Conservation (phyloP, 129 eudicot species). For the Artemisia tridentata region DNA sequence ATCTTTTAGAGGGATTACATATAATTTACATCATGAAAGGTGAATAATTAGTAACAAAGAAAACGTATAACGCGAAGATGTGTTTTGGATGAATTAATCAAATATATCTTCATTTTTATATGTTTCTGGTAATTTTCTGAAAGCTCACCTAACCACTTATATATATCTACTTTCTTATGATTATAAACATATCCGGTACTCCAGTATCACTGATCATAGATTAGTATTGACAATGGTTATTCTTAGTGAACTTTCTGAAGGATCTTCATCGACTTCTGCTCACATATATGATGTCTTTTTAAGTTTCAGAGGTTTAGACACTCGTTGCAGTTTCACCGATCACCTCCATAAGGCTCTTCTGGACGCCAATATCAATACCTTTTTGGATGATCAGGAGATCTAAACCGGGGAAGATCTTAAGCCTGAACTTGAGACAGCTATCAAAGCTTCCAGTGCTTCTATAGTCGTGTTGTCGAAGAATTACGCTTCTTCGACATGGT, state of each 20-base stretch:
- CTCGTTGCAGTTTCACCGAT: slow-evolving; percentile 11
- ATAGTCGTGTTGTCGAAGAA: slow-evolving; percentile 9
- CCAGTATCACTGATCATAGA: too few species aligned
- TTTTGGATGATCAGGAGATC: slow-evolving; percentile 9
- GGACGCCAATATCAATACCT: neutral
- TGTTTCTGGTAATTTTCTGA: too few species aligned
- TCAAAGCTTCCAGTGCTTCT: slow-evolving; percentile 5
- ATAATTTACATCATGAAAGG: too few species aligned
- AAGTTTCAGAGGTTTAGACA: slow-evolving; percentile 20
- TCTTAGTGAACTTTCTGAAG: neutral
- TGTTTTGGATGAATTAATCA: too few species aligned
- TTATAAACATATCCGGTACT: too few species aligned
- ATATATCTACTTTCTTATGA: too few species aligned
- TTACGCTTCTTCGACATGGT: slow-evolving; percentile 11
- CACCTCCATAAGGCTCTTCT: slow-evolving; percentile 15
- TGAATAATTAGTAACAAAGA: too few species aligned
- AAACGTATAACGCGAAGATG: too few species aligned
- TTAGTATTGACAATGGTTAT: neutral
- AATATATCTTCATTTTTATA: too few species aligned
- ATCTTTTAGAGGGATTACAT: too few species aligned
- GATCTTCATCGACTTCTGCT: neutral
- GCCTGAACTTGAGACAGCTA: neutral
- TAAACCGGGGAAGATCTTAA: neutral
- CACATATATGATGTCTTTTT: neutral
- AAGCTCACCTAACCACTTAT: too few species aligned